Evolutionary conservation across 805 yeast species (phyloP).

Genomic region (Metschnikowia kofuensis): DNA sequence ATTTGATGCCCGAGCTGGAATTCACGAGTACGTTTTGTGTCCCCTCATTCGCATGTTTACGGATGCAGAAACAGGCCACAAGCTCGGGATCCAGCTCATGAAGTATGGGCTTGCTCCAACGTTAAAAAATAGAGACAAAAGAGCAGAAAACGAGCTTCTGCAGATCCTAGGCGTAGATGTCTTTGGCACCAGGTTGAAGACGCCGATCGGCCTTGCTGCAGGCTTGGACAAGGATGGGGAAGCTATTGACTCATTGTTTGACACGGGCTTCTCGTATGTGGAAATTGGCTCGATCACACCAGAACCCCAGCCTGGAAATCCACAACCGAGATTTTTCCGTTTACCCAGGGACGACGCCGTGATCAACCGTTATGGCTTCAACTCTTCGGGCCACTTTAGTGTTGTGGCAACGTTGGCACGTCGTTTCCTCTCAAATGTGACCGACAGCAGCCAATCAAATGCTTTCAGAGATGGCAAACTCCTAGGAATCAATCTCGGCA

Average conservation of each 20-base stretch:
- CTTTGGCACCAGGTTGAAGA: conserved; percentile 63
- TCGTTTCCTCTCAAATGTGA: conserved; percentile 41
- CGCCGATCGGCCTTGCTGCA: conserved; percentile 92
- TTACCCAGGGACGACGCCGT: conserved; percentile 84
- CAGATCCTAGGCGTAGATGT: conserved; percentile 52
- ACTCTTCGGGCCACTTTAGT: conserved; percentile 79
- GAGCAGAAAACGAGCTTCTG: conserved; percentile 30
- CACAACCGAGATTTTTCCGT: conserved; percentile 88
- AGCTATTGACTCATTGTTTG: conserved; percentile 76
- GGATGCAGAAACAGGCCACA: conserved; percentile 86
- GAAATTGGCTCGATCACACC: conserved; percentile 96
- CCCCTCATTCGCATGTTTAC: conserved; percentile 69
- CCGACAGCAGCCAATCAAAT: conserved; percentile 23
- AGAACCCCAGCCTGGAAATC: conserved; percentile 90
- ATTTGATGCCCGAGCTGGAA: conserved; percentile 75
- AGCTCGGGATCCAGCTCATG: conserved; percentile 66
- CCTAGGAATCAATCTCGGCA: conserved; percentile 84
- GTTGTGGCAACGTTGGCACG: conserved; percentile 66
- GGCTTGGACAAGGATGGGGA: conserved; percentile 94
- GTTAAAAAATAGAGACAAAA: conserved; percentile 52
- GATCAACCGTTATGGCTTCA: conserved; percentile 92
- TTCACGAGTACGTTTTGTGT: conserved; percentile 77
- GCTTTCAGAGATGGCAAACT: conserved; percentile 64
- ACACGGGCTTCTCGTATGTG: conserved; percentile 81
- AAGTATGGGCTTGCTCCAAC: conserved; percentile 68